A percentile compares a stretch with the other conserved stretches of the same genome.
phyloP scores from a whole-genome alignment of 2,329 filamentous ascomycete genomes.

The Aspergillus melleus region DNA sequence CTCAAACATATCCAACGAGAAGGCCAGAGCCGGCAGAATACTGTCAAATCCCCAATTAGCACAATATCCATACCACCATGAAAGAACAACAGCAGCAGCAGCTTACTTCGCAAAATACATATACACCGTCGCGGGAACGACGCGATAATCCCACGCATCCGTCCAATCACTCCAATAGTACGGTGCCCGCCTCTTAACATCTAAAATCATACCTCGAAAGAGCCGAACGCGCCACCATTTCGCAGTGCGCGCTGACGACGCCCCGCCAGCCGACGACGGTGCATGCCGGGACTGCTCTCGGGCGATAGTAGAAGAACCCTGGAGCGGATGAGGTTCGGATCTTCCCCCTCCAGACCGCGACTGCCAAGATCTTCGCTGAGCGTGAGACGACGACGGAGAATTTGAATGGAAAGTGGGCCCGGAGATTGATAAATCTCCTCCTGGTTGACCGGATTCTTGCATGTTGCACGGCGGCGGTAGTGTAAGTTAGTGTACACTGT shows the following conservation, averaged over 20 bases:
- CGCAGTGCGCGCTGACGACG: slow-evolving; percentile 14
- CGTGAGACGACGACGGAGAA: slow-evolving; percentile 17
- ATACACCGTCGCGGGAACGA: slow-evolving; percentile 82
- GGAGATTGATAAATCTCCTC: slow-evolving; percentile 5
- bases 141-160: slow-evolving; percentile 88
- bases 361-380: slow-evolving; percentile 29
- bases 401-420: slow-evolving; percentile 29
- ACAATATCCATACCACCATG: background rate
- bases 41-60: slow-evolving; percentile 44
- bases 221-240: slow-evolving; percentile 73
- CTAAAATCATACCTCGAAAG: slow-evolving; percentile 78
- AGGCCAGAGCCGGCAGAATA: slow-evolving; percentile 82
- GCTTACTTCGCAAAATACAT: slow-evolving; percentile 93
- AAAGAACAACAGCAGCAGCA: background rate
- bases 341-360: background rate
- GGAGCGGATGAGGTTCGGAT: background rate
- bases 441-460: slow-evolving; percentile 9
- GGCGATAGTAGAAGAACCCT: background rate
- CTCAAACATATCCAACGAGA: slow-evolving; percentile 90
- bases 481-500: background rate
- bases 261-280: background rate
- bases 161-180: slow-evolving; percentile 81
- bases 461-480: slow-evolving; percentile 5
- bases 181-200: slow-evolving; percentile 71
- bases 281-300: background rate